phyloP scores from a whole-genome alignment of 2,329 filamentous ascomycete genomes.

The Penicillium psychrosexuale region DNA sequence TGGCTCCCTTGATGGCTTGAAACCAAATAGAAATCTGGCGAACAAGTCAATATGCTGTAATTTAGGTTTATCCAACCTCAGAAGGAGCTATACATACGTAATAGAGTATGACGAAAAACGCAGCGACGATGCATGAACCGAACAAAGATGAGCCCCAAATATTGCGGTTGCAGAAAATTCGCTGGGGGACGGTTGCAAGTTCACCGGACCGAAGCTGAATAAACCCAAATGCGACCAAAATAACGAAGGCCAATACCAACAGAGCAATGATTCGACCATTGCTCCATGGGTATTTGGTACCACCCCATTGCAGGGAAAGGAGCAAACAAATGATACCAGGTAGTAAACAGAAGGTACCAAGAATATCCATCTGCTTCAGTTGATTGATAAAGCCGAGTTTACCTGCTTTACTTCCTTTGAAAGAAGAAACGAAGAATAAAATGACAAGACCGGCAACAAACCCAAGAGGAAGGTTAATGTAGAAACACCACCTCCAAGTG shows the following conservation, averaged over 20 bases:
- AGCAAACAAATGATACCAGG: too few species aligned
- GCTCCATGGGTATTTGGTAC: too few species aligned
- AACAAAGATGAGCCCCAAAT: conserved; percentile 10
- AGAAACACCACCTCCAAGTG: too few species aligned
- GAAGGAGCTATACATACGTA: conserved; percentile 10
- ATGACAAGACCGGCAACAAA: too few species aligned
- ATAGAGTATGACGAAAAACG: conserved; percentile 8
- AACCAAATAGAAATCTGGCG: conserved; percentile 45
- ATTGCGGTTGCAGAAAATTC: conserved; percentile 12
- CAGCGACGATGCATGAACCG: conserved; percentile 7
- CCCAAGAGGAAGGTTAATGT: too few species aligned
- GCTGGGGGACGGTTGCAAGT: conserved; percentile 1
- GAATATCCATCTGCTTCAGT: too few species aligned
- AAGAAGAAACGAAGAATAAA: too few species aligned
- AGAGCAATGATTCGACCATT: too few species aligned
- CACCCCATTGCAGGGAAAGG: too few species aligned
- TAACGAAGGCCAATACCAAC: conserved; percentile 48
- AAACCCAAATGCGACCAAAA: conserved; percentile 30
- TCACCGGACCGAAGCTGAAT: conserved; percentile 7
- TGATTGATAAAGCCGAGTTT: too few species aligned
- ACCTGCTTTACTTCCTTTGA: too few species aligned
- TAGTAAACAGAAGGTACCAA: too few species aligned
- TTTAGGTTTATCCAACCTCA: background rate
- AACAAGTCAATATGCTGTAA: conserved; percentile 6
- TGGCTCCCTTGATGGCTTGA: conserved; percentile 44